phyloP scores from a whole-genome alignment of 768 basidiomycete genomes.

The Pleurotus ostreatus region DNA sequence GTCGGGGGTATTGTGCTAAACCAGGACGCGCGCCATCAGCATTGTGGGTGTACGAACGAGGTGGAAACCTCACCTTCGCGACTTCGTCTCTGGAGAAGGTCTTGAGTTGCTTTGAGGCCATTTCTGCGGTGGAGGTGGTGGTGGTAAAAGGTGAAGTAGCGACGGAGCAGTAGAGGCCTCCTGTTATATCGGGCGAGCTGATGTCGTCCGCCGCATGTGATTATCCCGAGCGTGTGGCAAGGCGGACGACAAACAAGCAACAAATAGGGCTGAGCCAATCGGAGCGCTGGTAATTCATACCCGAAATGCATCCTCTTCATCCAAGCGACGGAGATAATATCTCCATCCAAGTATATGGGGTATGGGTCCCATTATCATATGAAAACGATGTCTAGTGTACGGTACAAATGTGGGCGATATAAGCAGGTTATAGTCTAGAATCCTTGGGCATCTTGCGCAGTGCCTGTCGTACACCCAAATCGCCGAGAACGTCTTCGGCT shows the following conservation, averaged over 20 bases:
- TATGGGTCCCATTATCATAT: constrained; percentile 1
- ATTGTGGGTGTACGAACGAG: too few species aligned
- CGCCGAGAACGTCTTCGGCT: constrained; percentile 53
- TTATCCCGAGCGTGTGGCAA: neutral
- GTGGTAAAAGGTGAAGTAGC: neutral
- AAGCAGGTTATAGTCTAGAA: constrained; percentile 31
- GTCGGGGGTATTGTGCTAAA: constrained; percentile 70
- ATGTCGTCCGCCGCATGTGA: constrained; percentile 2
- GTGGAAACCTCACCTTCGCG: constrained; percentile 29
- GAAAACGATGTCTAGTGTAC: neutral
- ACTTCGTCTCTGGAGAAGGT: constrained; percentile 37
- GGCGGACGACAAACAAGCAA: neutral
- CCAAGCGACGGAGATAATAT: neutral
- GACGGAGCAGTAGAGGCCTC: neutral
- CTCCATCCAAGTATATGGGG: constrained; percentile 1
- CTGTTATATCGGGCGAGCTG: constrained; percentile 1
- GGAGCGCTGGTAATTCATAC: neutral
- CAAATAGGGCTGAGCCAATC: neutral
- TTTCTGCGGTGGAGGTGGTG: constrained; percentile 8
- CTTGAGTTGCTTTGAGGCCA: constrained; percentile 33
- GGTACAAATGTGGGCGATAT: neutral
- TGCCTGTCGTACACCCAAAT: constrained; percentile 58
- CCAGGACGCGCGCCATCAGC: constrained; percentile 4
- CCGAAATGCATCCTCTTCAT: neutral
- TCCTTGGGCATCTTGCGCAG: constrained; percentile 52